Percentiles rank a stretch among this genome's conserved stretches.
Conservation (phyloP, 2,329 filamentous ascomycete genomes). For the Cordyceps cicadae region DNA sequence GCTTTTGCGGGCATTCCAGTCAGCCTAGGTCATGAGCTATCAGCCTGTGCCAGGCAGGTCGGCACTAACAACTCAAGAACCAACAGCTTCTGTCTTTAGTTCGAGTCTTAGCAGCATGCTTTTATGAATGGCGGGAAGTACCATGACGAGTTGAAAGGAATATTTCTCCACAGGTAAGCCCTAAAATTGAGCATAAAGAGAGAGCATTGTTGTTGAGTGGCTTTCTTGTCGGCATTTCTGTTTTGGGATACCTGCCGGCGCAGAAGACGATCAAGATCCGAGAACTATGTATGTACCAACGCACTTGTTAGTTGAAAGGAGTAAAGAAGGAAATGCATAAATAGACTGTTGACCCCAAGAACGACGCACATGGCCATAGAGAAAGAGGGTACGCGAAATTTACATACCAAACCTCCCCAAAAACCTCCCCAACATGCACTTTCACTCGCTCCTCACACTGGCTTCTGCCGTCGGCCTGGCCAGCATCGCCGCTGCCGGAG, state of each 20-base stretch:
- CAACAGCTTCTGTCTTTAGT: neutral
- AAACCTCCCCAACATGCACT: neutral
- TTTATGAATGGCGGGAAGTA: neutral
- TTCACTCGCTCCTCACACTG: neutral
- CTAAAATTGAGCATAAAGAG: neutral
- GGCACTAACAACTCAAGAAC: constrained; percentile 23
- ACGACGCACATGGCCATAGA: too few relatives aligned
- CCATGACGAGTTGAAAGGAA: neutral
- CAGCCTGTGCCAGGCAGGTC: neutral
- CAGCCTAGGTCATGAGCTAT: constrained; percentile 5
- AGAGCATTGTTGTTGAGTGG: neutral
- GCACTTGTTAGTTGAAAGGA: too few relatives aligned
- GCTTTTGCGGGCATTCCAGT: constrained; percentile 1
- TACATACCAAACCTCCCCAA: too few relatives aligned
- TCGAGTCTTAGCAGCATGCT: neutral
- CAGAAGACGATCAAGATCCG: neutral
- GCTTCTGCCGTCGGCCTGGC: constrained; percentile 4
- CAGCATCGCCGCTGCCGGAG: neutral
- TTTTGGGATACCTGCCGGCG: neutral
- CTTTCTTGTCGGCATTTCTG: neutral
- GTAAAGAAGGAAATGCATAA: neutral
- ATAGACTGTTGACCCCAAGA: too few relatives aligned
- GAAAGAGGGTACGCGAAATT: too few relatives aligned
- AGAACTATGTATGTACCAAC: neutral
- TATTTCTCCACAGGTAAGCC: constrained; percentile 6